Evolutionary conservation across 1,284 basidiomycete species (phyloP), one percentile per base, ranked within the genome.

Genomic region (Ustilago shanxiensis): DNA sequence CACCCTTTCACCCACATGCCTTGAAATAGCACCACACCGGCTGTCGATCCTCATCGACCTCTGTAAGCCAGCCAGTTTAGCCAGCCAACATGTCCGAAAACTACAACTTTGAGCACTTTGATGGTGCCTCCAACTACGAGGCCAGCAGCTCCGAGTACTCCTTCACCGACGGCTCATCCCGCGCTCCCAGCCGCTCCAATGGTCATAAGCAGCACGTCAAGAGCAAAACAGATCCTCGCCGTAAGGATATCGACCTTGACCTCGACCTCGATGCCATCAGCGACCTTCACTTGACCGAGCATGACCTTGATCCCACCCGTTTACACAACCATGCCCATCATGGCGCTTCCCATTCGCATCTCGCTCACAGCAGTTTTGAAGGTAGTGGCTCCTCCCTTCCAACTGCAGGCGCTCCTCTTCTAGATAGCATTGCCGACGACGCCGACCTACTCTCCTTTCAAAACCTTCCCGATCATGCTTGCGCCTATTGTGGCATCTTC

Each of bases 401-500:
- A 18, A 45, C 37, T 10, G 28, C 28, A 14, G 72, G 57, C 22
- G 14, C 31, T 22, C 28, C 57, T 18, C 51, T 33, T 22, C 60
- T 62, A 29, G 60, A 55, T 44, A 62, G 33, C 60, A 44, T 63
- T n/a, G 44, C 52, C 28, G 67, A 78, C 26, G 65, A 68, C 24
- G 37, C 45, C 1, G 75, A 64, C 26, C 44, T 58, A 6, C 54
- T 60, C 5, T 31, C 44, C 6, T 54, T 77, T 41, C 73, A 82
- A 14, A 60, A 61, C 56, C 28, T 77, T 16, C 75, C 75, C 8
- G 66, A 72, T 14, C 78, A 81, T 57, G 80, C 79, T 14, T 79
- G 77, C 65, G 60, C 79, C 28, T 99, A 99, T 86, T 99, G 96
- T 83, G 96, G 96, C n/a, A 97, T 99, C 58, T 95, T 98, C 87